Percentiles rank a stretch among this genome's conserved stretches.
phyloP scores from a whole-genome alignment of 257 asterid genomes.

The Fraxinus americana region DNA sequence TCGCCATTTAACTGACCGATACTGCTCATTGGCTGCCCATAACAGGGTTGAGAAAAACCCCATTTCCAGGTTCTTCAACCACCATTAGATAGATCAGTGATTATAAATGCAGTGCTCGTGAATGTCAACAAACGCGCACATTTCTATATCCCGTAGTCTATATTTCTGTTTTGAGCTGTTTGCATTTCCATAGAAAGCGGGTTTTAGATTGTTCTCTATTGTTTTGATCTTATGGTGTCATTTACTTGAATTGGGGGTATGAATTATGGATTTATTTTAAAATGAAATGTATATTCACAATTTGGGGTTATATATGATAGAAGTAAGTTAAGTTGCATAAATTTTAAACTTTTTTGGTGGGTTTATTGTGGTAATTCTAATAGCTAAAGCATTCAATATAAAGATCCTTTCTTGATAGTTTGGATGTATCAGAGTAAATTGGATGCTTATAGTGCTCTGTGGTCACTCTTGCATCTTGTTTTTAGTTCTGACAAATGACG shows the following conservation, averaged over 20 bases:
- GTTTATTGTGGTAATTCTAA: not conserved
- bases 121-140: not conserved
- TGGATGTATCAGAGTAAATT: not conserved
- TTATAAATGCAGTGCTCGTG: conserved; percentile 30
- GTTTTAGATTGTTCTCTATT: not conserved
- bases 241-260: conserved; percentile 7
- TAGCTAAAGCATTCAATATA: not conserved
- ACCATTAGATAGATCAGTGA: conserved; percentile 31
- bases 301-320: not conserved
- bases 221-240: conserved; percentile 12
- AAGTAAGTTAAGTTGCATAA: not conserved
- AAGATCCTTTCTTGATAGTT: not conserved
- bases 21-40: conserved; percentile 19
- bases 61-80: conserved; percentile 42
- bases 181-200: not conserved
- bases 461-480: not conserved
- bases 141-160: not conserved
- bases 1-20: not conserved
- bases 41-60: conserved; percentile 26
- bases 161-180: not conserved
- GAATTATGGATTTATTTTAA: not conserved
- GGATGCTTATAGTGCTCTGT: not conserved
- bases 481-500: not conserved
- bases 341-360: not conserved
- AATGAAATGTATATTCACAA: not conserved